phyloP scores from a whole-genome alignment of 2,329 filamentous ascomycete species.

The Alternaria sp. region DNA sequence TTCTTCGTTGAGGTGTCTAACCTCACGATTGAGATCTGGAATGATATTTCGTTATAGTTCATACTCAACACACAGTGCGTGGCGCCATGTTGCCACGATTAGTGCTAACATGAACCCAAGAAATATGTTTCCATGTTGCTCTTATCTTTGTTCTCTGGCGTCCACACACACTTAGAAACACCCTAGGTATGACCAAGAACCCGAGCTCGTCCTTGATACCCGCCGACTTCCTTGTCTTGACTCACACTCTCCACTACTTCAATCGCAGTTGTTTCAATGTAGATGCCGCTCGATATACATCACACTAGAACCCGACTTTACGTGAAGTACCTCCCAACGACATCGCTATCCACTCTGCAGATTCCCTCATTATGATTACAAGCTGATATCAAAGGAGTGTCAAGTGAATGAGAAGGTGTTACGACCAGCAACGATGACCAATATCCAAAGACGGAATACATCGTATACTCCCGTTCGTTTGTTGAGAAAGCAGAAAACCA shows the following conservation, averaged over 20 bases:
- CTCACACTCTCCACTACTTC: neutral
- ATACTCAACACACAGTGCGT: too few species aligned
- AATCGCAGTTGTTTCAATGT: neutral
- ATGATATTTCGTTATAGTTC: neutral
- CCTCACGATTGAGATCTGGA: neutral
- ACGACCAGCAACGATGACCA: neutral
- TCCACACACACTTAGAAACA: neutral
- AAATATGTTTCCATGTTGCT: neutral
- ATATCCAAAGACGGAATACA: neutral
- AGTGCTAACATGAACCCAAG: neutral
- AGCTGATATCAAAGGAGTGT: neutral
- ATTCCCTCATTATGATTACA: neutral
- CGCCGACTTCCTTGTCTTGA: too few species aligned
- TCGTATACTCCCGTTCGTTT: neutral
- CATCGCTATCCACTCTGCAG: neutral
- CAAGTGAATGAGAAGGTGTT: too few species aligned
- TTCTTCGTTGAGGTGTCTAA: too few species aligned
- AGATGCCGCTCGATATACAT: neutral
- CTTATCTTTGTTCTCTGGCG: neutral
- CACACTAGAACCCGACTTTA: neutral
- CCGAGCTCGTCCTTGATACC: too few species aligned
- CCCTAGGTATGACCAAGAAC: neutral
- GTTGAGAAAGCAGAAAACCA: neutral
- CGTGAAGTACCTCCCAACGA: rapidly evolving
- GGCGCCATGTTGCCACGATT: neutral